Percentiles rank a stretch among this genome's conserved stretches.
Conservation (phyloP, 306 rosid genomes). For the Gastrolobium villosum region DNA sequence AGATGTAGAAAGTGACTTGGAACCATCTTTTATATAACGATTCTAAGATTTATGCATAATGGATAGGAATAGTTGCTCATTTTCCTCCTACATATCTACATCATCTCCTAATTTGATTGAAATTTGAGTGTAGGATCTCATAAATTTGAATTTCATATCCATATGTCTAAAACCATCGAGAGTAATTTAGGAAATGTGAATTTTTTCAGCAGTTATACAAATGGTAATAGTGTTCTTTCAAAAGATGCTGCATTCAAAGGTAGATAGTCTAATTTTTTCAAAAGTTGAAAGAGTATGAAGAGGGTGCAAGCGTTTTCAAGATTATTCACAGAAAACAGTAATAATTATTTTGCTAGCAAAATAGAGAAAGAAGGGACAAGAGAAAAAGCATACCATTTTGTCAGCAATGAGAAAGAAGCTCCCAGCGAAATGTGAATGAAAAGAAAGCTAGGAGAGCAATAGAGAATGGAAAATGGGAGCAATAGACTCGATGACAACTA, state of each 20-base stretch:
- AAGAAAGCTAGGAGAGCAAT: slow-evolving; percentile 31
- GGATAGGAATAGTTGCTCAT: neutral
- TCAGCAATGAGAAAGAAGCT: slow-evolving; percentile 58
- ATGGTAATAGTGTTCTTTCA: neutral
- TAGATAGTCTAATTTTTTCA: neutral
- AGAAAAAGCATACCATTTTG: slow-evolving; percentile 69
- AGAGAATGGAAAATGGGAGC: slow-evolving; percentile 50
- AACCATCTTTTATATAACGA: neutral
- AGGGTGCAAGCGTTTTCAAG: slow-evolving; percentile 3
- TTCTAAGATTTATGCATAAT: neutral
- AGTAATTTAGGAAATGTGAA: slow-evolving; percentile 15
- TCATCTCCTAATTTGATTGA: slow-evolving; percentile 1
- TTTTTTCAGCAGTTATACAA: neutral
- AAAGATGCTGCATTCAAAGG: slow-evolving; percentile 18
- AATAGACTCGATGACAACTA: slow-evolving; percentile 45
- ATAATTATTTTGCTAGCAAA: neutral
- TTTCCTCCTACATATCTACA: neutral
- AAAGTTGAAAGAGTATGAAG: slow-evolving; percentile 2
- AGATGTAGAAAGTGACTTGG: neutral
- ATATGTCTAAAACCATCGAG: neutral
- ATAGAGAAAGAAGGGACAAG: neutral
- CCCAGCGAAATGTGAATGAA: slow-evolving; percentile 53
- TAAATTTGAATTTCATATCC: neutral
- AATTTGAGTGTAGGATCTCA: neutral
- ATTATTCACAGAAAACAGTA: neutral